Evolutionary conservation across 306 rosid genomes (phyloP), one percentile per base, ranked within the genome.

Genomic region (Cicer yamashitae): DNA sequence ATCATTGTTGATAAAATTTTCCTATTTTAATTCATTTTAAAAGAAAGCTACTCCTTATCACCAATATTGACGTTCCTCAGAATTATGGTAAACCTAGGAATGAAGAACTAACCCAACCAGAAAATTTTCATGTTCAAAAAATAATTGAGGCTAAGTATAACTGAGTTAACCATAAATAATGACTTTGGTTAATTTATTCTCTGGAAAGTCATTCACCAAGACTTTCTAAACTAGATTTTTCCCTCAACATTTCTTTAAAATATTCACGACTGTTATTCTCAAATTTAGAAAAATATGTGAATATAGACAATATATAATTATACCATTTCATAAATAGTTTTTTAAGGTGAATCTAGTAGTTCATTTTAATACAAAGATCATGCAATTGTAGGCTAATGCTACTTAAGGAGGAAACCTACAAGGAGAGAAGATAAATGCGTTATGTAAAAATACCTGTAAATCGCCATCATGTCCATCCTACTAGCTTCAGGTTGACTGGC

Each of bases 381-480:
- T 66, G 50, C 18, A 53, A 15, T 14, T 58, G 69, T 51, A 58
- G 52, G 47, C 53, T 40, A 60, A 15, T 20, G 17, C 40, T 44
- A 62, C 66, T 67, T 25, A 15, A n/a, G 39, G 3, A 38, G 70
- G 12, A 41, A 44, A 22, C 75, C 22, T 10, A 61, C 15, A 65
- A 38, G 52, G 48, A 65, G 45, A 14, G 17, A 47, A 20, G 30
- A 40, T 76, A 78, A 64, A 65, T 48, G 20, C 10, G 58, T 46
- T 56, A 73, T 62, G 51, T 15, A 67, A 58, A 46, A 43, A 74
- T 74, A 88, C 98, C 97, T 91, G 94, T 91, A 94, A 74, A 91
- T 83, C 67, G 94, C 89, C 94, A 91, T 94, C 96, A 91, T 94
- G 86, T 94, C 97, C 66, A 67, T 37, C 82, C 86, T 78, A 52